These are phyloP conservation scores for Proliferodiscus dingleyae DNA, from an alignment of 2,329 filamentous ascomycete genomes.

Conservation along the genomic window DNA sequence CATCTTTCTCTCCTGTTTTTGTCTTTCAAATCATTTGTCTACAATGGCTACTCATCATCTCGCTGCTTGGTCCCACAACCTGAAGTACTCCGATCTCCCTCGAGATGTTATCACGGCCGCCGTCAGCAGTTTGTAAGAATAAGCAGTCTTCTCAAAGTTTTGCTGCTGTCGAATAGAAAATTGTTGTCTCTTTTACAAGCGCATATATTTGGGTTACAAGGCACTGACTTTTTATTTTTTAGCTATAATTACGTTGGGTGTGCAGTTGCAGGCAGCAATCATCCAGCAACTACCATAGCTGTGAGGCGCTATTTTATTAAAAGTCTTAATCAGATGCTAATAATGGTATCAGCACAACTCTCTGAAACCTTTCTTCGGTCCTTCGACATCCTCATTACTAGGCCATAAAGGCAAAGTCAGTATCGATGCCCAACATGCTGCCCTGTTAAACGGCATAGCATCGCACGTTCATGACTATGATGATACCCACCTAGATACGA, in stretches of 20 bases:
- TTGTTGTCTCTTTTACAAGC: no score
- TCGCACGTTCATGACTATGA: slow-evolving; percentile 54
- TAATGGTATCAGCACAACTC: no score
- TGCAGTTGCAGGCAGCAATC: slow-evolving; percentile 43
- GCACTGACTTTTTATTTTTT: no score
- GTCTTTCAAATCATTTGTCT: no score
- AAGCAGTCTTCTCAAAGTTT: no score
- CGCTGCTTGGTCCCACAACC: slow-evolving; percentile 42
- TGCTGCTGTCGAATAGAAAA: no score
- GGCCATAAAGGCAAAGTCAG: slow-evolving; percentile 27
- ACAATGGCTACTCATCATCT: slow-evolving; percentile 43
- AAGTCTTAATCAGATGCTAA: no score
- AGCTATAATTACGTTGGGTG: slow-evolving; percentile 52
- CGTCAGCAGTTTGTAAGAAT: slow-evolving; percentile 42
- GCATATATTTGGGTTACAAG: no score
- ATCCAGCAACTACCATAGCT: slow-evolving; percentile 17
- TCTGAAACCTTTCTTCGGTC: slow-evolving; percentile 29
- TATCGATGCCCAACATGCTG: slow-evolving; percentile 43
- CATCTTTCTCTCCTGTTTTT: no score
- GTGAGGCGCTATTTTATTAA: no score
- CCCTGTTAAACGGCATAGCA: slow-evolving; percentile 49
- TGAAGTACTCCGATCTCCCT: slow-evolving; percentile 39
- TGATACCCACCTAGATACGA: slow-evolving; percentile 50
- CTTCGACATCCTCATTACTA: slow-evolving; percentile 31
- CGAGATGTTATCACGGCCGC: slow-evolving; percentile 39